These are phyloP conservation scores for Pleurotus tuoliensis DNA, from an alignment of 768 basidiomycete genomes.

Conservation along the genomic window DNA sequence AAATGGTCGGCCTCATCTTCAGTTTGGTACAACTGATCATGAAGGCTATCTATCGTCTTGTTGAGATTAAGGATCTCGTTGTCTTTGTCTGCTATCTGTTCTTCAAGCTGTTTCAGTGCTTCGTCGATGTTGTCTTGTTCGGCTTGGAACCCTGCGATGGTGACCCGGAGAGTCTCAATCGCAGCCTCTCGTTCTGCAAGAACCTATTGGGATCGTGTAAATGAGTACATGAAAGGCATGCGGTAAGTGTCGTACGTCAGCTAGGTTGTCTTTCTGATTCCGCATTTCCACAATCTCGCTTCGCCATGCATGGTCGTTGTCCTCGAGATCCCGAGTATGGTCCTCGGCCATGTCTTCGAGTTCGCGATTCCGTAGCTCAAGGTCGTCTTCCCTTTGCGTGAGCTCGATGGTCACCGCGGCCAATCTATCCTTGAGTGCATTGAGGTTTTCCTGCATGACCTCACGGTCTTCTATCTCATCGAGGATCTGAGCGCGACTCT, in stretches of 20 bases:
- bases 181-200: slow-evolving; percentile 79
- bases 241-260: slow-evolving; percentile 43
- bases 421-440: slow-evolving; percentile 68
- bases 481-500: slow-evolving; percentile 65
- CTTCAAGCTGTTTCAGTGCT: slow-evolving; percentile 71
- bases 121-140: slow-evolving; percentile 72
- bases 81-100: slow-evolving; percentile 77
- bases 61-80: slow-evolving; percentile 70
- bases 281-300: slow-evolving; percentile 83
- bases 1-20: slow-evolving; percentile 84
- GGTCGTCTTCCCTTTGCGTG: slow-evolving; percentile 83
- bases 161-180: slow-evolving; percentile 67
- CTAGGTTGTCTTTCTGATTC: slow-evolving; percentile 74
- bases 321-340: slow-evolving; percentile 66
- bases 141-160: slow-evolving; percentile 72
- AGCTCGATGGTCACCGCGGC: slow-evolving; percentile 80
- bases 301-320: slow-evolving; percentile 82
- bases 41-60: slow-evolving; percentile 74
- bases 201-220: slow-evolving; percentile 37
- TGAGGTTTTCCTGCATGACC: slow-evolving; percentile 75
- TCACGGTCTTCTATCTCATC: slow-evolving; percentile 75
- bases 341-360: slow-evolving; percentile 76
- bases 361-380: slow-evolving; percentile 74
- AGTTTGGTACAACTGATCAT: slow-evolving; percentile 75
- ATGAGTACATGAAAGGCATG: not conserved